These are phyloP conservation scores for Talaromyces sp. DNA, from an alignment of 2,329 filamentous ascomycete genomes.

Conservation along the genomic window DNA sequence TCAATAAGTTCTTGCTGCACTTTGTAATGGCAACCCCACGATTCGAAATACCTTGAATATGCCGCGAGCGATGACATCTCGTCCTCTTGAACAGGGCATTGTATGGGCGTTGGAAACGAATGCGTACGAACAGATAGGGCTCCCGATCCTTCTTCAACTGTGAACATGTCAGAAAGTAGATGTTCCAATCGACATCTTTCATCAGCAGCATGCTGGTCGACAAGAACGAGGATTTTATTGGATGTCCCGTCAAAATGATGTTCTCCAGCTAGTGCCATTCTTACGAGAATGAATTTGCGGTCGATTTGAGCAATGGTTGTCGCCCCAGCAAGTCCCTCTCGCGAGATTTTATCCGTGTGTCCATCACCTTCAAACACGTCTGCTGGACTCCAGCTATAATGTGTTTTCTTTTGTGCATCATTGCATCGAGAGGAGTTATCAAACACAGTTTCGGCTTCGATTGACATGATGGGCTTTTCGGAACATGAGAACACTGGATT, in stretches of 20 bases:
- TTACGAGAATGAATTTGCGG: slow-evolving; percentile 77
- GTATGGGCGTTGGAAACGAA: slow-evolving; percentile 49
- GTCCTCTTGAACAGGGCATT: slow-evolving; percentile 58
- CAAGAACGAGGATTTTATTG: slow-evolving; percentile 56
- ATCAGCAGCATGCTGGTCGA: slow-evolving; percentile 94
- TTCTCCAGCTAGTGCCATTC: slow-evolving; percentile 38
- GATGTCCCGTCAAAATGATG: not conserved
- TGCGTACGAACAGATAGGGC: slow-evolving; percentile 25
- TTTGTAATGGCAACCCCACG: slow-evolving; percentile 72
- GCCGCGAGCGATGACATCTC: slow-evolving; percentile 58
- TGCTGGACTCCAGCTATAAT: not conserved
- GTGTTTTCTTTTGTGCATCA: not conserved
- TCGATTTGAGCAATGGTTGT: slow-evolving; percentile 78
- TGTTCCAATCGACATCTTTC: slow-evolving; percentile 76
- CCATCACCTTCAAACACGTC: slow-evolving; percentile 8
- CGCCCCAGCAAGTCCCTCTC: slow-evolving; percentile 54
- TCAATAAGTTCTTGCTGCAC: slow-evolving; percentile 22
- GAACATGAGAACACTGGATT: slow-evolving; percentile 67
- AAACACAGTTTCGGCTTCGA: slow-evolving; percentile 21
- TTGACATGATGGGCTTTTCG: slow-evolving; percentile 40
- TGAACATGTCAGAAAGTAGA: slow-evolving; percentile 57
- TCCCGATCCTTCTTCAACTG: not conserved
- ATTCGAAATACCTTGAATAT: slow-evolving; percentile 54
- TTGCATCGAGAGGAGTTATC: not conserved
- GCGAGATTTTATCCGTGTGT: slow-evolving; percentile 51